Conservation (phyloP, 805 yeast genomes). For the Naumovozyma baii region DNA sequence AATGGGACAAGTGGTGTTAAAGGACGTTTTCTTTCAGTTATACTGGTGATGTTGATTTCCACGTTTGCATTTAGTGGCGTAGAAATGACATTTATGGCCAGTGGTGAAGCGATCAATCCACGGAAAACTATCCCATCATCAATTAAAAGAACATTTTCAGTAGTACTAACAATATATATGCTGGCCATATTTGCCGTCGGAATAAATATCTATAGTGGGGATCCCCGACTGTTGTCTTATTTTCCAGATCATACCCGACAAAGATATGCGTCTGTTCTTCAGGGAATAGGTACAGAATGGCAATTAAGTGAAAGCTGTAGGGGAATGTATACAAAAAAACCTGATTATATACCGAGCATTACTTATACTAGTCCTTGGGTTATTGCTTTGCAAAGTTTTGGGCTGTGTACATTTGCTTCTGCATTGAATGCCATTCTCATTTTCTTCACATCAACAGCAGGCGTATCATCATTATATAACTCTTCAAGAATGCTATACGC, state of each 20-base stretch:
- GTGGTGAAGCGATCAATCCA: slow-evolving; percentile 80
- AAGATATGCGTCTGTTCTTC: slow-evolving; percentile 9
- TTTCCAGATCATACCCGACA: slow-evolving; percentile 16
- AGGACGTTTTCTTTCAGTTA: slow-evolving; percentile 52
- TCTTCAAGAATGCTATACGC: slow-evolving; percentile 51
- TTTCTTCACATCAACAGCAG: slow-evolving; percentile 48
- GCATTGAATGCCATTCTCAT: slow-evolving; percentile 45
- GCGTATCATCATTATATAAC: slow-evolving; percentile 49
- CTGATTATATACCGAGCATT: slow-evolving; percentile 21
- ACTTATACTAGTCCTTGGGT: slow-evolving; percentile 50
- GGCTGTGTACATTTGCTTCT: slow-evolving; percentile 41
- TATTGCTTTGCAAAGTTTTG: slow-evolving; percentile 44
- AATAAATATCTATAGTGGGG: slow-evolving; percentile 66
- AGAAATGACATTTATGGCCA: slow-evolving; percentile 73
- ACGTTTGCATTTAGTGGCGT: slow-evolving; percentile 75
- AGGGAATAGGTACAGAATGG: slow-evolving; percentile 33
- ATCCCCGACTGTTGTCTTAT: slow-evolving; percentile 58
- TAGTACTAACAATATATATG: slow-evolving; percentile 56
- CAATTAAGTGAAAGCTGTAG: slow-evolving; percentile 58
- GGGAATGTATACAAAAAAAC: slow-evolving; percentile 47
- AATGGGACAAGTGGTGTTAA: slow-evolving; percentile 50
- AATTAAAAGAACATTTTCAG: slow-evolving; percentile 63
- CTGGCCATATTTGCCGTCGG: slow-evolving; percentile 62
- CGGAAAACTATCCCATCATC: slow-evolving; percentile 69
- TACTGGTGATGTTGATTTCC: slow-evolving; percentile 54